phyloP scores from a whole-genome alignment of 257 asterid species.

The Paraleonurus japonicus region DNA sequence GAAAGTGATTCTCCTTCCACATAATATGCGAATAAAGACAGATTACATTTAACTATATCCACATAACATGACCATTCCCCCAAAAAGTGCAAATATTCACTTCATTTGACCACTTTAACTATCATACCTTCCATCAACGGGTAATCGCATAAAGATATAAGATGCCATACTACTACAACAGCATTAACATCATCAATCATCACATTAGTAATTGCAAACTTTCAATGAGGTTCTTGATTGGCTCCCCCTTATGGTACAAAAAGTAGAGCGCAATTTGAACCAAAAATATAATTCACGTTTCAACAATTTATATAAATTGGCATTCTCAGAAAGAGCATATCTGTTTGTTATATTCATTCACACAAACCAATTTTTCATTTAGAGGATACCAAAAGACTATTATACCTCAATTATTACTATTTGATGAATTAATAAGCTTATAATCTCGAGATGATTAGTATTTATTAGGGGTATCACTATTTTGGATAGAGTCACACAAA shows the following conservation, averaged over 20 bases:
- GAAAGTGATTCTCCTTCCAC: background rate
- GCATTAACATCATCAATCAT: background rate
- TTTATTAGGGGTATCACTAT: no score
- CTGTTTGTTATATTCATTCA: no score
- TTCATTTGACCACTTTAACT: conserved; percentile 5
- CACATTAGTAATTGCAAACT: background rate
- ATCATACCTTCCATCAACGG: background rate
- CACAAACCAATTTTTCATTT: no score
- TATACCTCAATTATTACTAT: no score
- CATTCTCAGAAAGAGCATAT: background rate
- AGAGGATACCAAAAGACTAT: no score
- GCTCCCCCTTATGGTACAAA: conserved; percentile 7
- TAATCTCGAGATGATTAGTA: no score
- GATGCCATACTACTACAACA: background rate
- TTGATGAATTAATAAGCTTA: no score
- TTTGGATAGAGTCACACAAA: no score
- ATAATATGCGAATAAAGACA: conserved; percentile 5
- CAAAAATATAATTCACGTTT: conserved; percentile 3
- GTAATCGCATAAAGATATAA: background rate
- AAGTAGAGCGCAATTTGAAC: background rate
- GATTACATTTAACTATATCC: background rate
- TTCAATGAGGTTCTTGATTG: background rate
- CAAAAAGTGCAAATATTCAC: background rate
- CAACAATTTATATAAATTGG: background rate
- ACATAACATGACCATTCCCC: conserved; percentile 1